Evolutionary conservation across 352 stramenopile species (phyloP).

Genomic region (Phytophthora litchii): DNA sequence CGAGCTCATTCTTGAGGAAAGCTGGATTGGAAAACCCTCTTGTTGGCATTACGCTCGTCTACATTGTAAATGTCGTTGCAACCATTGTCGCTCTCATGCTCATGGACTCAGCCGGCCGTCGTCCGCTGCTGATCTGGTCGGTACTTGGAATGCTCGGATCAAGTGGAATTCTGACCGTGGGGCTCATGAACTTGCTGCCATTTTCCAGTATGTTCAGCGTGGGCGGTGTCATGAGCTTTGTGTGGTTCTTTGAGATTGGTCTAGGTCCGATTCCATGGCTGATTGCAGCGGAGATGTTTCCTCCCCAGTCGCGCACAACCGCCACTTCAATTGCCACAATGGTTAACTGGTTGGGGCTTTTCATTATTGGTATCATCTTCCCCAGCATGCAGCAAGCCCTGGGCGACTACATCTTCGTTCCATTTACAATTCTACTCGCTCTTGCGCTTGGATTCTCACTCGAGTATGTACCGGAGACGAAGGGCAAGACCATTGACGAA

Average conservation of each 20-base stretch:
- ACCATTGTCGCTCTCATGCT: conserved; percentile 73
- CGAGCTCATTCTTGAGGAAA: conserved; percentile 71
- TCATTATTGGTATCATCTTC: conserved; percentile 94
- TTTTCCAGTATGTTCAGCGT: conserved; percentile 56
- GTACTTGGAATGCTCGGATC: conserved; percentile 67
- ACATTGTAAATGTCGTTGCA: conserved; percentile 70
- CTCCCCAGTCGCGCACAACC: conserved; percentile 89
- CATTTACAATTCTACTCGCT: conserved; percentile 84
- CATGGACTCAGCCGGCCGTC: conserved; percentile 72
- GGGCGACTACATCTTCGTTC: conserved; percentile 87
- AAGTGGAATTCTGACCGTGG: conserved; percentile 61
- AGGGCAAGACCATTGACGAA: conserved; percentile 79
- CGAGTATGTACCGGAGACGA: conserved; percentile 90
- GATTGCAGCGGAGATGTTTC: conserved; percentile 97
- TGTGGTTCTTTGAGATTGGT: conserved; percentile 77
- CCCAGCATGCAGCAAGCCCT: conserved; percentile 87
- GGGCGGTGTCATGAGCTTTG: conserved; percentile 71
- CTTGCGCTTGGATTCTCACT: conserved; percentile 75
- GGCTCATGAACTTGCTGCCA: conserved; percentile 57
- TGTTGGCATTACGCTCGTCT: conserved; percentile 64
- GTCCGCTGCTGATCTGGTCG: conserved; percentile 69
- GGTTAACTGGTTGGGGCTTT: conserved; percentile 96
- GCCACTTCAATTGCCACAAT: conserved; percentile 92
- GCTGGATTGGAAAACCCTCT: conserved; percentile 66
- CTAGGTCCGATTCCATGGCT: conserved; percentile 95